Base-by-base conservation (phyloP, 495 filamentous ascomycete genomes). In the Penicillium diatomitis region DNA sequence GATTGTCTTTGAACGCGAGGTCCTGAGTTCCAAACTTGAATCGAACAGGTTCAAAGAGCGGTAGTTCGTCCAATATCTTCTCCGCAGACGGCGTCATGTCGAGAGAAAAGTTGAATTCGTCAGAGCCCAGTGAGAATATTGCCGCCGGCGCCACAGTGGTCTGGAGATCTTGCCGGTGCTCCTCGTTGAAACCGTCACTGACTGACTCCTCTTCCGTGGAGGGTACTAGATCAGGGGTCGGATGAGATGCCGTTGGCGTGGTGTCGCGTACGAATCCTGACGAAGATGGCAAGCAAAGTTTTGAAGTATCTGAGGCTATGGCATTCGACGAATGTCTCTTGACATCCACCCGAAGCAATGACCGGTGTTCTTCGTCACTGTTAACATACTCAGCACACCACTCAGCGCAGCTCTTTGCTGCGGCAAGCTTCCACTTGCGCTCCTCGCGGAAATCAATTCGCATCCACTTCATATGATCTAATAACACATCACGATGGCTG, bases 391-490 rank as follows among this genome's bases (percentile, higher is more conserved):
- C 83, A 1, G 85, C 85, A 66, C 90, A 96, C 60, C 81, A 82
- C 48, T 83, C 71, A 3, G 89, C 90, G 38, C 90, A 73, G 44
- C 82, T 84, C 45, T 79, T 80, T 3, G 90, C 89, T 37, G 84
- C 78, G 42, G 86, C 81, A 51, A 83, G 81, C 64, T 96, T 96
- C 88, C 88, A 96, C 62, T 94, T 95, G 30, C 87, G 71, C 64
- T 98, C 92, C 67, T 95, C 87, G 32, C 85, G 76, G 57, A 97
- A 97, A 69, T 98, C 92, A 2, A 88, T 95, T 35, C 88, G 79
- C 82, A 98, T 88, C 94, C 92, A 96, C 65, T 88, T 95, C 79
- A 90, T 86, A 67, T 98, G 88, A 53, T 88, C 77, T 6, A 97
- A 68, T 37, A 97, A 64, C 38, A 92, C 76, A 70, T 98, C 92